Base-by-base conservation (phyloP, 2,329 filamentous ascomycete species). In the Phaeosphaeria sp. region DNA sequence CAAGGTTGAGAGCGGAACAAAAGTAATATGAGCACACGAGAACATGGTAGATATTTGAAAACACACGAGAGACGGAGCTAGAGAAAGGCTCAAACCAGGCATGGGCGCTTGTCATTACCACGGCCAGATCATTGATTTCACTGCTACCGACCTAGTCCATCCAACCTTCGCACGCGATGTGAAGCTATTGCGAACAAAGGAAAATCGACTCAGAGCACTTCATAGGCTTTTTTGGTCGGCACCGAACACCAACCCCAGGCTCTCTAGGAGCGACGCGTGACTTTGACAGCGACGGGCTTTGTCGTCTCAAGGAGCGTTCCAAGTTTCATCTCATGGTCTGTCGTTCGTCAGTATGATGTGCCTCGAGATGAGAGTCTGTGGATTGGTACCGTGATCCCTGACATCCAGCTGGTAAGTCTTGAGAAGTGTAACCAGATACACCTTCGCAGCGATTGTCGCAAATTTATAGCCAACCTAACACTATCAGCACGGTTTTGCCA, bases 381-480 rank as follows among this genome's bases (percentile, higher is more conserved):
- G 7, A 36, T 6, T 11, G 6, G 13, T 15, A 9, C 49, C 52
- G 9, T 50, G 20, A 1, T 53, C 46, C 18, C 44, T 25, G 5
- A 57, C 44, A 11, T 30, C 49, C n/a, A 57, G 41, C 15, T 17
- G 13, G 11, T 53, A 50, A 3, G 46, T 46, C 46, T 54, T 25
- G 10, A 57, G 42, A 22, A 57, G 41, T 9, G 27, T 54, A n/a
- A 54, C 39, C 1, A 57, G 22, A 13, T 54, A 57, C 18, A 54
- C 46, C 41, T 57, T 47, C 10, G 53, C 46, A 11, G 55, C 50
- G 4, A 54, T 22, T 1, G 48, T n/a, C 2, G 50, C 55, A 18
- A 43, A 57, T 20, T 47, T 57, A 21, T 54, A 57, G 11, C 55
- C 55, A 33, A 54, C 50, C 42, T 50, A 33, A n/a, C 22, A 17